phyloP scores from a whole-genome alignment of 495 filamentous ascomycete species.

The Daldinia bambusicola region DNA sequence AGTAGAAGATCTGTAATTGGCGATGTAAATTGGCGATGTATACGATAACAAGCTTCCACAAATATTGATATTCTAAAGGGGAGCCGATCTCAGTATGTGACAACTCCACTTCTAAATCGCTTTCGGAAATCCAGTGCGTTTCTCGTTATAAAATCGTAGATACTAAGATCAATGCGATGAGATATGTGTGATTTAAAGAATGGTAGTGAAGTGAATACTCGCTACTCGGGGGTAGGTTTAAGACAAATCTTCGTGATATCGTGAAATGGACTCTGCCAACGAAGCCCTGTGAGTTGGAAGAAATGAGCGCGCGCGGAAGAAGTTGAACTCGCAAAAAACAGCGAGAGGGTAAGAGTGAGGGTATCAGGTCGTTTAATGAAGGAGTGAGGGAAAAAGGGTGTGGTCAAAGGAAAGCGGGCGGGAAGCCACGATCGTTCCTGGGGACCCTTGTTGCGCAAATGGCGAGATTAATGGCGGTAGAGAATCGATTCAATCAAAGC shows the following conservation, averaged over 20 bases:
- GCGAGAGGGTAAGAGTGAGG: slow-evolving; percentile 11
- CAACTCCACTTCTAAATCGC: slow-evolving; percentile 25
- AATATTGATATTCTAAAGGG: too few relatives aligned
- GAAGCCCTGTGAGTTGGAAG: slow-evolving; percentile 57
- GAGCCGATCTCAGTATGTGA: too few relatives aligned
- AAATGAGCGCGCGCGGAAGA: slow-evolving; percentile 33
- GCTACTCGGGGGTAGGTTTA: slow-evolving; percentile 52
- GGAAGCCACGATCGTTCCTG: slow-evolving; percentile 40
- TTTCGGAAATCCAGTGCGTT: slow-evolving; percentile 25
- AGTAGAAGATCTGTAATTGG: too few relatives aligned
- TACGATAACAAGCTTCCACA: too few relatives aligned
- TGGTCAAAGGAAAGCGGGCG: slow-evolving; percentile 28
- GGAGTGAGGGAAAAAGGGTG: slow-evolving; percentile 41
- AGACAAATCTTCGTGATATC: slow-evolving; percentile 44
- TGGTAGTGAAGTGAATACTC: slow-evolving; percentile 53
- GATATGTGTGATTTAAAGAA: slow-evolving; percentile 48
- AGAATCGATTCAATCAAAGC: slow-evolving; percentile 21
- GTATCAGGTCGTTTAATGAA: slow-evolving; percentile 44
- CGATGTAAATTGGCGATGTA: too few relatives aligned
- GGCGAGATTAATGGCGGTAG: slow-evolving; percentile 35
- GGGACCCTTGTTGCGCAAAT: slow-evolving; percentile 37
- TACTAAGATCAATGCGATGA: slow-evolving; percentile 33
- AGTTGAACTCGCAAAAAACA: slow-evolving; percentile 13
- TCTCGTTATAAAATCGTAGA: slow-evolving; percentile 31
- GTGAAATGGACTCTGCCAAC: slow-evolving; percentile 66